A percentile compares a stretch with the other conserved stretches of the same genome.
Evolutionary conservation across 495 filamentous ascomycete species (phyloP).

Genomic region (Lophiotrema nucula): DNA sequence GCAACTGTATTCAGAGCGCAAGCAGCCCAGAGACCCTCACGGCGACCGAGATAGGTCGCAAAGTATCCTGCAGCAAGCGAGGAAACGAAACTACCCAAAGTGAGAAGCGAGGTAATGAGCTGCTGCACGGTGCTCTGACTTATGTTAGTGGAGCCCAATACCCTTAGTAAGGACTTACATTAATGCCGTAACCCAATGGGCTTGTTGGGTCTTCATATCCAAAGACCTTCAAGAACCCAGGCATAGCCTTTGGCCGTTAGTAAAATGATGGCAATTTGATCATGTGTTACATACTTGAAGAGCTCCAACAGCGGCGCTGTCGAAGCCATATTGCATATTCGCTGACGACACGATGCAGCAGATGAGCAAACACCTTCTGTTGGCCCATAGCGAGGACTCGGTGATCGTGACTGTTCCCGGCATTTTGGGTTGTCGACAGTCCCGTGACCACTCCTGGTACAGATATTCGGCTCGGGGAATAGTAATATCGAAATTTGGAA

Average conservation of each 20-base stretch:
- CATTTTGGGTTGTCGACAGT: too few relatives aligned
- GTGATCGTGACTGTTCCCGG: neutral
- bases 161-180: conserved; percentile 34
- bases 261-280: too few relatives aligned
- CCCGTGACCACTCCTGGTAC: too few relatives aligned
- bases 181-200: conserved; percentile 54
- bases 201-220: conserved; percentile 44
- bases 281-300: too few relatives aligned
- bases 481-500: too few relatives aligned
- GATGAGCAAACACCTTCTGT: conserved; percentile 27
- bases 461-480: too few relatives aligned
- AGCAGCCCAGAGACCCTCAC: conserved; percentile 27
- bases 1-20: conserved; percentile 19
- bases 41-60: conserved; percentile 35
- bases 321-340: conserved; percentile 29
- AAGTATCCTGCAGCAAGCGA: conserved; percentile 50
- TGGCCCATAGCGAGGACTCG: conserved; percentile 15
- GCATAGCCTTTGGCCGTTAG: conserved; percentile 51
- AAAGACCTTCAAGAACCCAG: conserved; percentile 48
- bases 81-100: conserved; percentile 19
- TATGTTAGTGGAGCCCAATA: neutral
- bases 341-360: conserved; percentile 23
- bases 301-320: conserved; percentile 14
- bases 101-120: conserved; percentile 25
- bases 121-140: conserved; percentile 33